Evolutionary conservation across 108 stramenopile species (phyloP), one percentile per base, ranked within the genome.

Genomic region (Ochromonas danica): DNA sequence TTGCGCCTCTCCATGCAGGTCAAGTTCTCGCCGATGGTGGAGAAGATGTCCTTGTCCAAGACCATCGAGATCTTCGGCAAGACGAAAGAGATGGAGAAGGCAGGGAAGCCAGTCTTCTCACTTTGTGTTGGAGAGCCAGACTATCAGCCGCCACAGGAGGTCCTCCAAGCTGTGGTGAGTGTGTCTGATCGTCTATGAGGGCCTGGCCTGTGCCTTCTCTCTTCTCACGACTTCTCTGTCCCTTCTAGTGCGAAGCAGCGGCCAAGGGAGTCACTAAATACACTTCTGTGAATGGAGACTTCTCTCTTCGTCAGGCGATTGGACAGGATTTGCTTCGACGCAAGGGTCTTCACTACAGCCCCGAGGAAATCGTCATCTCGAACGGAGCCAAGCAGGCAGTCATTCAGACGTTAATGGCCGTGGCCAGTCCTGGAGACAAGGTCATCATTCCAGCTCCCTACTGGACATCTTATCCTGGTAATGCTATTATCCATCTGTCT

Each of bases 81-180:
- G 40, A 86, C 85, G 0, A 83, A 86, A 45, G 86, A 85, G 51
- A 80, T 88, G 84, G 79, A 88, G 79, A 81, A 78, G 3, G 33
- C 80, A 71, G 87, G 87, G 28, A 70, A 85, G 62, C 42, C 41
- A 31, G 84, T 88, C 22, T 93, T 96, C n/a, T 92, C 92, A 0
- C 82, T 98, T 39, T 96, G 95, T 85, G 95, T 98, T 10, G 97
- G 97, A 61, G 97, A 98, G 86, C 97, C 97, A 0, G 95, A 98
- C 83, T 98, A 95, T 83, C 77, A 85, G 1, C 97, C 96, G 25
- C 96, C 94, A 0, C 61, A 79, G 77, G 87, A 86, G n/a, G 92
- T 67, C 17, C 31, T 67, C 6, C 3, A 22, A 6, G 63, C 63
- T 14, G 25, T 25, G 63, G 63, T 67, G 25, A 14, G 17, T 79